phyloP scores from a whole-genome alignment of 306 rosid genomes.

The Crotalaria pallida region DNA sequence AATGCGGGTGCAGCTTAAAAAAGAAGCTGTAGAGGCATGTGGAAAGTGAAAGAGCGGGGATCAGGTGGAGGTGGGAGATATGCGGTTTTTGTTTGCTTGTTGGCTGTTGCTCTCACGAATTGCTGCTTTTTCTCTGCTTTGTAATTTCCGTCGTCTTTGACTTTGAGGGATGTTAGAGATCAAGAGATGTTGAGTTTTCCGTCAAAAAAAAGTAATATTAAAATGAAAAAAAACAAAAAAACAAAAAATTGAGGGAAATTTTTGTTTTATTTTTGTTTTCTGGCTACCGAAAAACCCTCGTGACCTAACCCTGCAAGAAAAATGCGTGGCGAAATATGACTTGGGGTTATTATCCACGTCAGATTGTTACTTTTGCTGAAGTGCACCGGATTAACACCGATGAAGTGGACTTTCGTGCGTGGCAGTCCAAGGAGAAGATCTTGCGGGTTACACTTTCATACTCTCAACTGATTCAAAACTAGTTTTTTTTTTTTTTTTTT shows the following conservation, averaged over 20 bases:
- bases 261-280: background rate
- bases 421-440: too few relatives aligned
- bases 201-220: conserved; percentile 6
- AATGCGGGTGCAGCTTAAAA: background rate
- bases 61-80: background rate
- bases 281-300: background rate
- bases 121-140: conserved; percentile 8
- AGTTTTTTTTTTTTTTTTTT: too few relatives aligned
- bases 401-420: too few relatives aligned
- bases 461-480: too few relatives aligned
- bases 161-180: too few relatives aligned
- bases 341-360: background rate
- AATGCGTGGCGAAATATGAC: background rate
- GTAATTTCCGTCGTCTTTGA: conserved; percentile 32
- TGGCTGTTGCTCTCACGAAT: conserved; percentile 25
- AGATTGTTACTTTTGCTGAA: conserved; percentile 1
- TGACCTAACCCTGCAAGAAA: background rate
- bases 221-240: too few relatives aligned
- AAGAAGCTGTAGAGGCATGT: background rate
- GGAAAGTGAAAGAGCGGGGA: background rate
- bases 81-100: conserved; percentile 31
- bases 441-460: too few relatives aligned
- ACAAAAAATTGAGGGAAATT: too few relatives aligned
- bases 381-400: background rate
- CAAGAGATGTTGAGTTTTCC: conserved; percentile 27